Evolutionary conservation across 306 rosid genomes (phyloP), one percentile per base, ranked within the genome.

Genomic region (Prunus mume): DNA sequence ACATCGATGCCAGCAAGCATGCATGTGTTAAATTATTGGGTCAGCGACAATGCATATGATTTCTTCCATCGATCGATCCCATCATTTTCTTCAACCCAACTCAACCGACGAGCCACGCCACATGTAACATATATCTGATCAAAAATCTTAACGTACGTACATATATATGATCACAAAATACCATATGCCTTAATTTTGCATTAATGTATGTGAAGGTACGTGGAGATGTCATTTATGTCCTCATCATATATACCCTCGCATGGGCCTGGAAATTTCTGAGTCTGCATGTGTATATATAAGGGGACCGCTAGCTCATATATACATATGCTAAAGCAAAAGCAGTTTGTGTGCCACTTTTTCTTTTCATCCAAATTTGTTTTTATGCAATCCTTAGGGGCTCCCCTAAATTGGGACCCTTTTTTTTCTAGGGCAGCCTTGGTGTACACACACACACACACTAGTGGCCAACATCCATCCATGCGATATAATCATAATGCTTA

Each of bases 161-260:
- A 38, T 6, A 38, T 38, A 34, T 6, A 38, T 38, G 43, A 38
- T 38, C 43, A 38, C 43, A 38, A 38, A 38, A 38, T 0, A 38
- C 43, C 43, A 38, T 38, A 38, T 38, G 9, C 43, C 43, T 38
- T 38, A 6, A 38, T 38, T 38, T 38, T 38, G 43, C 2, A 38
- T 38, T 38, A 1, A 38, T 1, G 43, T 7, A 7, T 38, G 9
- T 38, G 43, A 7, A 38, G 43, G 43, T 38, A 38, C 43, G 43
- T 38, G 9, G 43, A 7, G 9, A 38, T 7, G 43, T 38, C 43
- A 6, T 38, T 38, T 11, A 10, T 32, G 85, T 82, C 88, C 24
- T 69, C 55, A 24, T 84, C 86, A 82, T 61, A n/a, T n/a, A n/a
- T n/a, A 22, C 82, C 34, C 46, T 84, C 86, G 82, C 86, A 82